These are phyloP conservation scores for Penicillium fuscoglaucum DNA, from an alignment of 2,329 filamentous ascomycete genomes.

Conservation along the genomic window DNA sequence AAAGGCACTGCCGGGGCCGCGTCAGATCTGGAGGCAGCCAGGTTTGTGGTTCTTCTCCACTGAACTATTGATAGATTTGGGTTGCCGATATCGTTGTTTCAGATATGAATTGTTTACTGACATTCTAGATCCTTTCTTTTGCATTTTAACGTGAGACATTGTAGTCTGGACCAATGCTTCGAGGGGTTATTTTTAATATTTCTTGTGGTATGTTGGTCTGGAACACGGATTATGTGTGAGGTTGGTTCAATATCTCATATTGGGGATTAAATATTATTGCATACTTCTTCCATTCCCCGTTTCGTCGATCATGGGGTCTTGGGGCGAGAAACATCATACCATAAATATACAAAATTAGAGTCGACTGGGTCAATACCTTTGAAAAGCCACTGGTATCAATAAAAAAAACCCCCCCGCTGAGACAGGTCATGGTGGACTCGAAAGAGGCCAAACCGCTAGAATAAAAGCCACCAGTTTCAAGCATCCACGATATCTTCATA, in stretches of 20 bases:
- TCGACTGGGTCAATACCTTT: not conserved
- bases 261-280: not conserved
- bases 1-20: constrained; percentile 11
- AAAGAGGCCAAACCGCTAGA: not conserved
- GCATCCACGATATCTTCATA: not conserved
- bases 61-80: constrained; percentile 20
- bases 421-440: not conserved
- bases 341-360: not conserved
- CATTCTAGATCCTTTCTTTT: constrained; percentile 12
- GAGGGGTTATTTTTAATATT: constrained; percentile 5
- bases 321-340: constrained; percentile 1
- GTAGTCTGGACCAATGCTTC: not conserved
- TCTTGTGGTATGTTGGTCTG: not conserved
- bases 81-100: constrained; percentile 16
- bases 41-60: constrained; percentile 14
- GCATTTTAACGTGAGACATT: constrained; percentile 7
- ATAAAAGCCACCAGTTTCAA: not conserved
- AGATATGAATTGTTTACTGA: constrained; percentile 6
- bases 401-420: not conserved
- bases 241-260: not conserved
- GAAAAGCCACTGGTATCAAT: not conserved
- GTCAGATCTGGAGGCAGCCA: constrained; percentile 20
- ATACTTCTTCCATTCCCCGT: not conserved
- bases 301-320: not conserved
- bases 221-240: not conserved